Conservation (phyloP, 768 basidiomycete genomes). For the Podaxis sp. region DNA sequence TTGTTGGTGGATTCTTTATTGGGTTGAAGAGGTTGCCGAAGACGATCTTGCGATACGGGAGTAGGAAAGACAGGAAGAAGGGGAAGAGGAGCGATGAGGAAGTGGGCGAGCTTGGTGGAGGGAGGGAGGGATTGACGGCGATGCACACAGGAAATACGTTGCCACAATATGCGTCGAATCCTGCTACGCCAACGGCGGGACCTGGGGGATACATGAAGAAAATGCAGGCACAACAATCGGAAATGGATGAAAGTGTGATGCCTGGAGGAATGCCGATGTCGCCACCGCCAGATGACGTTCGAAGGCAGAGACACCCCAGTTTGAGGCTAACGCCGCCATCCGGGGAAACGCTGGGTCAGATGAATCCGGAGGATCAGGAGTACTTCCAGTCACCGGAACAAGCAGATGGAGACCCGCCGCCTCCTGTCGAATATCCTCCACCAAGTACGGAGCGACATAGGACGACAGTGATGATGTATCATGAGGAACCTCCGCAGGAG, state of each 20-base stretch:
- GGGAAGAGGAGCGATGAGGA: neutral
- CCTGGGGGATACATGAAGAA: neutral
- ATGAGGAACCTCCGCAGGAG: neutral
- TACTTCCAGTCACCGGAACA: constrained; percentile 1
- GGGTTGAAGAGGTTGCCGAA: constrained; percentile 13
- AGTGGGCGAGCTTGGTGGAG: neutral
- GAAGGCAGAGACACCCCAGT: constrained; percentile 1
- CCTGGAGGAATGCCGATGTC: constrained; percentile 4
- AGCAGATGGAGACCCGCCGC: neutral
- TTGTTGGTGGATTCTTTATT: constrained; percentile 8
- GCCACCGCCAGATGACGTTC: neutral
- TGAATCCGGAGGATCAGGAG: neutral
- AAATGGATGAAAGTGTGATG: neutral
- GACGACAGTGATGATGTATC: constrained; percentile 10
- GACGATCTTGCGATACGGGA: constrained; percentile 12
- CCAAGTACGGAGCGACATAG: constrained; percentile 2
- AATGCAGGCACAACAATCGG: neutral
- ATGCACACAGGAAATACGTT: constrained; percentile 2
- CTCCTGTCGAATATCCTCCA: constrained; percentile 2
- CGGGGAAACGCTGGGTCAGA: constrained; percentile 5
- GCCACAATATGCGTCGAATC: constrained; percentile 7
- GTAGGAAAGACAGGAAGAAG: neutral
- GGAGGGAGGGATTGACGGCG: neutral
- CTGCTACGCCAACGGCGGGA: constrained; percentile 6
- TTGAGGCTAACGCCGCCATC: constrained; percentile 8